Evolutionary conservation across 2,329 filamentous ascomycete species (phyloP).

Genomic region (Arthrobotrys sinensis): DNA sequence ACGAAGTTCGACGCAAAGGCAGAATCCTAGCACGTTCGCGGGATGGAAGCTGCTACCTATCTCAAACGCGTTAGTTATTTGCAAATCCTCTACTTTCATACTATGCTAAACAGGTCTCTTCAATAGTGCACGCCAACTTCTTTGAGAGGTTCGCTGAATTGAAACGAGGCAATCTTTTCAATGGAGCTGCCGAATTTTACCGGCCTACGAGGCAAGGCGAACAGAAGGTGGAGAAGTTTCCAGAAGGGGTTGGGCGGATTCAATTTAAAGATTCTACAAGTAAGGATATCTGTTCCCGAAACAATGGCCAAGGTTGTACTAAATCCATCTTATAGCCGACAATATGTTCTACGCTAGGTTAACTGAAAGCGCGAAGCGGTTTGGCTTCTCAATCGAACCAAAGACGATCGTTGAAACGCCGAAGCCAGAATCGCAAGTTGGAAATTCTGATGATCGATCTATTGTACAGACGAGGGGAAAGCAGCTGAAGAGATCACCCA

Average conservation of each 20-base stretch:
- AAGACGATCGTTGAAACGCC: slow-evolving; percentile 24
- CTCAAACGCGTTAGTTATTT: slow-evolving; percentile 44
- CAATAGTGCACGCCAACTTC: slow-evolving; percentile 44
- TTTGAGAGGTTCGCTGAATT: slow-evolving; percentile 56
- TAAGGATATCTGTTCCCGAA: slow-evolving; percentile 7
- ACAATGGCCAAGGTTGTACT: not conserved
- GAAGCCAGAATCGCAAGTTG: slow-evolving; percentile 3
- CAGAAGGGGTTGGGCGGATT: slow-evolving; percentile 51
- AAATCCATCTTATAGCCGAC: slow-evolving; percentile 25
- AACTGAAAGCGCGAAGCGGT: slow-evolving; percentile 51
- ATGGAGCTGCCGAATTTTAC: slow-evolving; percentile 55
- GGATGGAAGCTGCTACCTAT: slow-evolving; percentile 49
- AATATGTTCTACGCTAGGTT: slow-evolving; percentile 57
- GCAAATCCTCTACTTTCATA: not conserved
- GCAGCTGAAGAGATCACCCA: slow-evolving; percentile 24
- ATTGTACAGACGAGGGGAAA: slow-evolving; percentile 47
- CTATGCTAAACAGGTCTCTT: slow-evolving; percentile 1
- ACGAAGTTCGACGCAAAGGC: slow-evolving; percentile 47
- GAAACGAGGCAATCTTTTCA: slow-evolving; percentile 52
- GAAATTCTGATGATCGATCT: slow-evolving; percentile 29
- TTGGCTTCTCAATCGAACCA: slow-evolving; percentile 50
- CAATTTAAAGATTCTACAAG: slow-evolving; percentile 53
- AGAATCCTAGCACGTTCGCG: slow-evolving; percentile 51
- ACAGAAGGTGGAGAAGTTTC: slow-evolving; percentile 50
- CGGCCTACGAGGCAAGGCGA: slow-evolving; percentile 24